phyloP scores from a whole-genome alignment of 805 yeast genomes.

The Grigorovia jiainica region DNA sequence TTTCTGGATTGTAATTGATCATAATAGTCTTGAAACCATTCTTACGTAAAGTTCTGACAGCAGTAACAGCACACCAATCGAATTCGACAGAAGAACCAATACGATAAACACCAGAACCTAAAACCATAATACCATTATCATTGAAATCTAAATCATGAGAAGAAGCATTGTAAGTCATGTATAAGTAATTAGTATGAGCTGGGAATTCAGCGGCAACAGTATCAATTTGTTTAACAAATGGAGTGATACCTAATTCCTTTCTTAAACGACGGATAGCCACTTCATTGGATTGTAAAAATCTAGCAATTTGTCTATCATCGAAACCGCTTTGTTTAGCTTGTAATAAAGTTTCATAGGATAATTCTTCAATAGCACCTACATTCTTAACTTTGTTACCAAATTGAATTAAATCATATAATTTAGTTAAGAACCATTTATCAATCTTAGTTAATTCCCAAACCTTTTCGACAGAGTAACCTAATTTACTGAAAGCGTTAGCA shows the following conservation, averaged over 20 bases:
- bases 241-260: slow-evolving; percentile 76
- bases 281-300: slow-evolving; percentile 80
- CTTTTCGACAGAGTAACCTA: slow-evolving; percentile 82
- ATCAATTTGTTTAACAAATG: slow-evolving; percentile 94
- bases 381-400: slow-evolving; percentile 57
- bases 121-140: slow-evolving; percentile 89
- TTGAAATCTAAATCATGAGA: slow-evolving; percentile 78
- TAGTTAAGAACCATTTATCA: slow-evolving; percentile 94
- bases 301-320: slow-evolving; percentile 93
- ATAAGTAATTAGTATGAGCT: slow-evolving; percentile 87
- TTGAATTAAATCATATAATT: slow-evolving; percentile 63
- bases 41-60: slow-evolving; percentile 86
- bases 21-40: slow-evolving; percentile 84
- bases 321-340: slow-evolving; percentile 95
- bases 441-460: slow-evolving; percentile 86
- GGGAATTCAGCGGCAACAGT: slow-evolving; percentile 99
- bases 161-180: slow-evolving; percentile 90
- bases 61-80: slow-evolving; percentile 99
- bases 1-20: slow-evolving; percentile 97
- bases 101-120: slow-evolving; percentile 97
- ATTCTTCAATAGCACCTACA: slow-evolving; percentile 42
- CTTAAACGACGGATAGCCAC: slow-evolving; percentile 85
- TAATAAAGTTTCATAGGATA: slow-evolving; percentile 55
- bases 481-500: slow-evolving; percentile 80
- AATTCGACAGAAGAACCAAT: slow-evolving; percentile 98